A percentile compares a stretch with the other conserved stretches of the same genome.
Conservation (phyloP, 129 eudicot genomes). For the Glebionis coronaria region DNA sequence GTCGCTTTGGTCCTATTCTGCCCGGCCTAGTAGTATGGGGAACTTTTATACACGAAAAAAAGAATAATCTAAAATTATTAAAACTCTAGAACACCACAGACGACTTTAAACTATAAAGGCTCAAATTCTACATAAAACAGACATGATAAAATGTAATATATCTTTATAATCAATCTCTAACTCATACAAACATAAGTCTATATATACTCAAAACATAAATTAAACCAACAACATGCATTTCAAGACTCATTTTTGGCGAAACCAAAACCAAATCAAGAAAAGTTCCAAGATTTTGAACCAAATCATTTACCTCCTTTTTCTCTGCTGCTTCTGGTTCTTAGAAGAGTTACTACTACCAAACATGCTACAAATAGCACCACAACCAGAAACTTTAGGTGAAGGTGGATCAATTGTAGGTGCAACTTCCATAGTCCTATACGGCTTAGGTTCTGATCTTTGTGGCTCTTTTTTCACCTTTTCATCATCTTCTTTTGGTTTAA, state of each 20-base stretch:
- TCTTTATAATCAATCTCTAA: slow-evolving; percentile 20
- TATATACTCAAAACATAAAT: background rate
- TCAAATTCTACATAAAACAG: slow-evolving; percentile 14
- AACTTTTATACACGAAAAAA: background rate
- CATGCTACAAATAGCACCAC: slow-evolving; percentile 41
- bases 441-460: slow-evolving; percentile 27
- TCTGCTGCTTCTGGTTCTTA: slow-evolving; percentile 30
- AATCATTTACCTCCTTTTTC: slow-evolving; percentile 22
- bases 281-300: slow-evolving; percentile 10
- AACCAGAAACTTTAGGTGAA: slow-evolving; percentile 71
- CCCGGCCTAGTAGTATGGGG: no score
- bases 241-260: background rate
- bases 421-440: slow-evolving; percentile 45
- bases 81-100: slow-evolving; percentile 7
- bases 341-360: slow-evolving; percentile 51
- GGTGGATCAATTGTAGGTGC: slow-evolving; percentile 67
- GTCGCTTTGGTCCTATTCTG: no score
- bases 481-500: slow-evolving; percentile 36
- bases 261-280: slow-evolving; percentile 19
- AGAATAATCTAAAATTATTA: background rate
- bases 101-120: slow-evolving; percentile 4
- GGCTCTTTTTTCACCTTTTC: slow-evolving; percentile 24
- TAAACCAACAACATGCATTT: slow-evolving; percentile 13
- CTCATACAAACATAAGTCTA: background rate
- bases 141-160: background rate